These are phyloP conservation scores for Tolypocladium endophyticum DNA, from an alignment of 2,329 filamentous ascomycete species.

Conservation along the genomic window DNA sequence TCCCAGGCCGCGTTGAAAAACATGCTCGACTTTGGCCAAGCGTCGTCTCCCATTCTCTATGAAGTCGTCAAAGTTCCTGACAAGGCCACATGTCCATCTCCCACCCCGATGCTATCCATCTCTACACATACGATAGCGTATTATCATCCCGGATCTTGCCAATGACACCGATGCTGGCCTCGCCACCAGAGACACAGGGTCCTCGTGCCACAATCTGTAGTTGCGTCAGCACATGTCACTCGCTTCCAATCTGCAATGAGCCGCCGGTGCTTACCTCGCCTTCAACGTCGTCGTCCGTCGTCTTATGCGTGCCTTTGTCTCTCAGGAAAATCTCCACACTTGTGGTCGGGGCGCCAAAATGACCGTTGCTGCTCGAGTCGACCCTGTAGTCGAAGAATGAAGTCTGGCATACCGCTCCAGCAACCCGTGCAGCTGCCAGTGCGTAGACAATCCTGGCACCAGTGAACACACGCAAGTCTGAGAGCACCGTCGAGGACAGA, in stretches of 20 bases:
- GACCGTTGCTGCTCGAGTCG: conserved; percentile 29
- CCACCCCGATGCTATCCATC: not conserved
- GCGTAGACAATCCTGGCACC: conserved; percentile 77
- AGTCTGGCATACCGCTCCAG: conserved; percentile 80
- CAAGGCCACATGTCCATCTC: not conserved
- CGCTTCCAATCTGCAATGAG: not conserved
- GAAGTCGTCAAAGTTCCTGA: not conserved
- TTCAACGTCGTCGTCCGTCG: conserved; percentile 48
- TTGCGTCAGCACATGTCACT: not conserved
- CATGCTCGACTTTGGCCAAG: not conserved
- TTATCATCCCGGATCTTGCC: conserved; percentile 62
- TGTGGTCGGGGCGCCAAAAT: conserved; percentile 76
- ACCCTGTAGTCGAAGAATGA: conserved; percentile 78
- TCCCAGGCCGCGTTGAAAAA: not conserved
- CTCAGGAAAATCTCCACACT: conserved; percentile 68
- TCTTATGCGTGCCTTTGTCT: conserved; percentile 49
- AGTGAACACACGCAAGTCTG: conserved; percentile 73
- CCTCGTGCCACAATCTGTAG: conserved; percentile 60
- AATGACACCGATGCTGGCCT: conserved; percentile 51
- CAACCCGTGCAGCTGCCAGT: conserved; percentile 70
- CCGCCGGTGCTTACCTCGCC: conserved; percentile 48
- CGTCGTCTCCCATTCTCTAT: not conserved
- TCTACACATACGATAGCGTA: conserved; percentile 50
- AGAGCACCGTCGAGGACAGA: conserved; percentile 59
- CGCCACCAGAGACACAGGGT: conserved; percentile 60